Conservation (phyloP, 495 filamentous ascomycete species). For the Lentithecium fluviatile region DNA sequence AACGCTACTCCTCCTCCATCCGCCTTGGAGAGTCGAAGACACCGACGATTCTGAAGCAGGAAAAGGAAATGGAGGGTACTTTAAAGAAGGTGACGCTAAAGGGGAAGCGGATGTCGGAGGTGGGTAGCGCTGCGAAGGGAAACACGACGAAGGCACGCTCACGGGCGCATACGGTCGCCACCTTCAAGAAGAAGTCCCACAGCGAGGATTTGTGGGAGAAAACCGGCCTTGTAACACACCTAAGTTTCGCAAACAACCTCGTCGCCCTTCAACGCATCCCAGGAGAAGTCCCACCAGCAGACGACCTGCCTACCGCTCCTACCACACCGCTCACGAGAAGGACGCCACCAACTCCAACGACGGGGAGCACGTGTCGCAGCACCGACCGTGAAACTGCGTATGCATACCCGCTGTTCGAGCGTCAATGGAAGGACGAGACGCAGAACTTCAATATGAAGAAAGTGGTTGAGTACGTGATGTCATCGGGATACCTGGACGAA, state of each 20-base stretch:
- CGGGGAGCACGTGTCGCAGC: background rate
- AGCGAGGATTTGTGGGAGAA: background rate
- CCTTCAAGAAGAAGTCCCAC: too few relatives aligned
- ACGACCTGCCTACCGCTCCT: too few relatives aligned
- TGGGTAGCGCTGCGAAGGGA: too few relatives aligned
- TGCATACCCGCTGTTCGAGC: background rate
- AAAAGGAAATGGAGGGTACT: too few relatives aligned
- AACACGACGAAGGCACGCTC: too few relatives aligned
- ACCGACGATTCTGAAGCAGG: too few relatives aligned
- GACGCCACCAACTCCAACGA: background rate
- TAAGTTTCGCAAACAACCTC: background rate
- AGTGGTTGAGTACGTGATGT: background rate
- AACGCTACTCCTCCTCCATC: slow-evolving; percentile 3
- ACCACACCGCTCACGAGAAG: background rate
- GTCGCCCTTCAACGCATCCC: too few relatives aligned
- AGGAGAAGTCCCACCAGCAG: too few relatives aligned
- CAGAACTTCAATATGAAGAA: slow-evolving; percentile 2
- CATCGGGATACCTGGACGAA: too few relatives aligned
- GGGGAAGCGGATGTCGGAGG: too few relatives aligned
- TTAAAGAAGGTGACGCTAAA: too few relatives aligned
- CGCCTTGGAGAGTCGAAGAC: background rate
- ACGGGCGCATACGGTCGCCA: too few relatives aligned
- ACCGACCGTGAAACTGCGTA: background rate
- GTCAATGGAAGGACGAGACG: slow-evolving; percentile 13
- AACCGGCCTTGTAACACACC: background rate